These are phyloP conservation scores for Bacidia gigantensis DNA, from an alignment of 495 filamentous ascomycete species.

Conservation along the genomic window DNA sequence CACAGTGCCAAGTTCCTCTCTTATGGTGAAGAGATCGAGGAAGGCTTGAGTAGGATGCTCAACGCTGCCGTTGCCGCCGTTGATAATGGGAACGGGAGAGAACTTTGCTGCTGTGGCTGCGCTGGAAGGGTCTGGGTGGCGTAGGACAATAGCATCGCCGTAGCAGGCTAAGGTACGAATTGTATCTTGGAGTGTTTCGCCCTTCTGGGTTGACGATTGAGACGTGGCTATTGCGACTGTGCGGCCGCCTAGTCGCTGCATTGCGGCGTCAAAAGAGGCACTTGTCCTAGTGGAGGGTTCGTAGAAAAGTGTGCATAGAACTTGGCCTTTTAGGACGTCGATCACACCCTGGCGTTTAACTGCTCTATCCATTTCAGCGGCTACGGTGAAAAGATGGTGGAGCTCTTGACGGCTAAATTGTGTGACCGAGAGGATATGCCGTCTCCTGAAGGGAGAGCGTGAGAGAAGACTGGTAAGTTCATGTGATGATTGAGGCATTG, in stretches of 20 bases:
- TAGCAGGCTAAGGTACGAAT: conserved; percentile 89
- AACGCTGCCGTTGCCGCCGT: conserved; percentile 85
- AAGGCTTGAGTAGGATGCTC: conserved; percentile 98
- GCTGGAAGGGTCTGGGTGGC: conserved; percentile 71
- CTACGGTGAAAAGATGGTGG: conserved; percentile 87
- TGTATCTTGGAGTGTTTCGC: conserved; percentile 84
- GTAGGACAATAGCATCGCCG: conserved; percentile 83
- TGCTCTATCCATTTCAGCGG: conserved; percentile 88
- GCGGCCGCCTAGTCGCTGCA: conserved; percentile 88
- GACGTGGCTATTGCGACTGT: conserved; percentile 64
- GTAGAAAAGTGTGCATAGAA: conserved; percentile 89
- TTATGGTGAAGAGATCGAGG: conserved; percentile 96
- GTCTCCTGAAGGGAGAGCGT: conserved; percentile 68
- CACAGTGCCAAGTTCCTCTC: conserved; percentile 91
- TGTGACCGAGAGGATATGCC: conserved; percentile 78
- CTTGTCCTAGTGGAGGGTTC: conserved; percentile 95
- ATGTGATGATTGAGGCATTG: conserved; percentile 35
- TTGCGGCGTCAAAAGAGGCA: conserved; percentile 90
- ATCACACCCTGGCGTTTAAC: conserved; percentile 83
- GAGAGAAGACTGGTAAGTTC: conserved; percentile 57
- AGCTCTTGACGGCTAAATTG: conserved; percentile 77
- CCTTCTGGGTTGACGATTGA: conserved; percentile 79
- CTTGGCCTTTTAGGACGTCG: conserved; percentile 67
- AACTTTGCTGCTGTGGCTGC: conserved; percentile 70
- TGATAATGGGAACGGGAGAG: conserved; percentile 83